Conservation (phyloP, 2,329 filamentous ascomycete species). For the Beauveria sp. region DNA sequence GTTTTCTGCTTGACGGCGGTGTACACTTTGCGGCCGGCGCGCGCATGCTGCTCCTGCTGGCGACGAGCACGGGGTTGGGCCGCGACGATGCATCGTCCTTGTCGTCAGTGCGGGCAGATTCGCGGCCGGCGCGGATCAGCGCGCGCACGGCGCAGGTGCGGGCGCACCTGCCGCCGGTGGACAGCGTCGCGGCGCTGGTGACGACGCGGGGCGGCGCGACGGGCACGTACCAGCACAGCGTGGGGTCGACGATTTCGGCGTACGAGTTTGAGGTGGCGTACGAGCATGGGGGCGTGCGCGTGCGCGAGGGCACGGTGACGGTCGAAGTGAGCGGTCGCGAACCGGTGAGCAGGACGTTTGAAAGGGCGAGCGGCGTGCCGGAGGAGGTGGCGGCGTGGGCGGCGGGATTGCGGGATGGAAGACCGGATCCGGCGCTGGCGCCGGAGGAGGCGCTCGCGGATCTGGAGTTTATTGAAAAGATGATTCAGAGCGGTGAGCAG, state of each 20-base stretch:
- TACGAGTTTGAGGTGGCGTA: slow-evolving; percentile 50
- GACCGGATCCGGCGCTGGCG: slow-evolving; percentile 41
- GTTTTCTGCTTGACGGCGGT: slow-evolving; percentile 68
- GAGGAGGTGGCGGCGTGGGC: slow-evolving; percentile 57
- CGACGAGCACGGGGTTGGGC: slow-evolving; percentile 16
- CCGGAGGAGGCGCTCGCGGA: slow-evolving; percentile 53
- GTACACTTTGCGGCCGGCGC: slow-evolving; percentile 63
- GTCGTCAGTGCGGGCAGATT: slow-evolving; percentile 18
- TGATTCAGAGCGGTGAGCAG: slow-evolving; percentile 39
- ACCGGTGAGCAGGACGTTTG: slow-evolving; percentile 32
- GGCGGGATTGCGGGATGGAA: slow-evolving; percentile 39
- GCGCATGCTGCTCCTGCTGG: slow-evolving; percentile 50
- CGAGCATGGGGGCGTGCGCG: slow-evolving; percentile 47
- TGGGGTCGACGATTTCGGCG: slow-evolving; percentile 45
- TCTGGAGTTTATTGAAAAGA: slow-evolving; percentile 48
- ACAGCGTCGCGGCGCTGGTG: slow-evolving; percentile 55
- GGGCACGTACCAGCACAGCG: slow-evolving; percentile 50
- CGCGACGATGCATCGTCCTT: slow-evolving; percentile 15
- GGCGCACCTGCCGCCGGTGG: slow-evolving; percentile 53
- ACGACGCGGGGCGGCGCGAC: slow-evolving; percentile 44
- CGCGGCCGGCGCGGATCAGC: slow-evolving; percentile 36
- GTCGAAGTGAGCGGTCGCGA: slow-evolving; percentile 27
- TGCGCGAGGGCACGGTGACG: slow-evolving; percentile 37
- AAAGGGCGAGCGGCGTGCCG: slow-evolving; percentile 44
- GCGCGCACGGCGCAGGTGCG: slow-evolving; percentile 49